Conservation (phyloP, 345 rosid genomes). For the Dimocarpus longan region DNA sequence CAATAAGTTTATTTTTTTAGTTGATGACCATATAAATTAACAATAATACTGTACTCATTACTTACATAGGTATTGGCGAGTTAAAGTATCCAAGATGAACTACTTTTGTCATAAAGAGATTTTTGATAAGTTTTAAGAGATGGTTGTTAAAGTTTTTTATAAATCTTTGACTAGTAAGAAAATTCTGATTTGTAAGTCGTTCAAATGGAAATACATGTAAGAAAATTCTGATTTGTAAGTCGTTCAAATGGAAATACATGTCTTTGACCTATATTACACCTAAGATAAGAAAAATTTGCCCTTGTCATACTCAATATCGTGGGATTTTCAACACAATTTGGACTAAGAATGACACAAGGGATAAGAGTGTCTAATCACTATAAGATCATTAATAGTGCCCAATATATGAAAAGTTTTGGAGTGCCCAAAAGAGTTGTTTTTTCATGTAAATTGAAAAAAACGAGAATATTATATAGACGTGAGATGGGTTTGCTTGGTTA, state of each 20-base stretch:
- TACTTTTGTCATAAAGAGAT: neutral
- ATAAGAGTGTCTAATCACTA: neutral
- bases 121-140: neutral
- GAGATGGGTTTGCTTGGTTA: slow-evolving; percentile 24
- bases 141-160: no score
- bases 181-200: no score
- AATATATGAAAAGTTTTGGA: neutral
- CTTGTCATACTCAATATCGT: neutral
- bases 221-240: no score
- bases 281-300: neutral
- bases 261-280: neutral
- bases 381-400: neutral
- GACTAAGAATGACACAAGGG: neutral
- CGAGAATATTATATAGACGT: slow-evolving; percentile 25
- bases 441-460: neutral
- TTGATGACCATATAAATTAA: neutral
- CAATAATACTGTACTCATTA: neutral
- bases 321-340: no score
- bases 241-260: neutral
- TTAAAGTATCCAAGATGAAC: neutral
- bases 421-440: neutral
- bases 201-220: neutral
- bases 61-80: neutral
- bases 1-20: neutral
- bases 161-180: no score